Conservation (phyloP, 2,329 filamentous ascomycete species). For the Colletotrichum gloeosporioides region DNA sequence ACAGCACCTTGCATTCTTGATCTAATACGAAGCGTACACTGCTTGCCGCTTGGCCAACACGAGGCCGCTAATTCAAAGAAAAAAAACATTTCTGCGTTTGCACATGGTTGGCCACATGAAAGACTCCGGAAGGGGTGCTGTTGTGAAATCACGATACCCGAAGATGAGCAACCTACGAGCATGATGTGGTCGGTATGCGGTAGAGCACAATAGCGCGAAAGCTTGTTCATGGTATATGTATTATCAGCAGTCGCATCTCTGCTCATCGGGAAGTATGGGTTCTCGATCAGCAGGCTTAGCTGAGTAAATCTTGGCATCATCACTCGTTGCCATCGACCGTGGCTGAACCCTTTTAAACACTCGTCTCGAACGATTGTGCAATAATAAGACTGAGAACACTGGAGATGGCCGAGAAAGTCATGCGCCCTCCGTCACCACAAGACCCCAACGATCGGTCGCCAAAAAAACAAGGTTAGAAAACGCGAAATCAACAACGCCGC, state of each 20-base stretch:
- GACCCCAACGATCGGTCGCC: not conserved
- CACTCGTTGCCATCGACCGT: not conserved
- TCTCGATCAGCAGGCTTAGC: not conserved
- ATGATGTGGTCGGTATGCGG: not conserved
- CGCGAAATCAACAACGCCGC: not conserved
- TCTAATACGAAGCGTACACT: not conserved
- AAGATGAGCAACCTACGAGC: not conserved
- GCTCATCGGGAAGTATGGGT: not conserved
- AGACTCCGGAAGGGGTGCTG: not conserved
- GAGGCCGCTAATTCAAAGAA: not conserved
- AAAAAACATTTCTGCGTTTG: not conserved
- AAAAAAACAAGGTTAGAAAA: not conserved
- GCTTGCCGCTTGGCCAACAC: not conserved
- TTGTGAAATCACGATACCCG: not conserved
- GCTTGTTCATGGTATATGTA: not conserved
- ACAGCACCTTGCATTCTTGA: slow-evolving; percentile 1
- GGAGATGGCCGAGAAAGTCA: not conserved
- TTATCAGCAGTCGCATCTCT: not conserved
- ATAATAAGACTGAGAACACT: not conserved
- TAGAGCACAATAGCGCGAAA: not conserved
- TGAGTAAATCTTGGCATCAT: not conserved
- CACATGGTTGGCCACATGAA: not conserved
- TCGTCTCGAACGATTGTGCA: not conserved
- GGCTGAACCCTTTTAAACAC: not conserved
- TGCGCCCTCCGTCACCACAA: not conserved